These are phyloP conservation scores for Arthrobotrys iridis DNA, from an alignment of 2,329 filamentous ascomycete species.

Conservation along the genomic window DNA sequence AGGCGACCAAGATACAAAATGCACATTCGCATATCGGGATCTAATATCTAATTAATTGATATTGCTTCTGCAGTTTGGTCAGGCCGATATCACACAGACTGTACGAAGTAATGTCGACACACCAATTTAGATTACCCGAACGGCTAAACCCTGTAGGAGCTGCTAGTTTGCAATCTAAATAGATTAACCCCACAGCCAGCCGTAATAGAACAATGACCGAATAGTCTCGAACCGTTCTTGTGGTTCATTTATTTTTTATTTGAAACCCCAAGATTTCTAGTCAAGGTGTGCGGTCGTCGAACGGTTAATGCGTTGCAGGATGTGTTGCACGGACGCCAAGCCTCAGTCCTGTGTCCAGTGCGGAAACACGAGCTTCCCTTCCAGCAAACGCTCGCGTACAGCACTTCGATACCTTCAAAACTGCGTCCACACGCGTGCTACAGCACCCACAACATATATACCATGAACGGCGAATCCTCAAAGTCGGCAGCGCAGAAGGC, in stretches of 20 bases:
- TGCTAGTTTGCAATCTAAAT: background rate
- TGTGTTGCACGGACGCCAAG: slow-evolving; percentile 41
- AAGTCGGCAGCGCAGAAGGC: slow-evolving; percentile 49
- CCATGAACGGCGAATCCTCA: slow-evolving; percentile 57
- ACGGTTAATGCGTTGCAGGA: slow-evolving; percentile 19
- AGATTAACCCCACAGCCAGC: background rate
- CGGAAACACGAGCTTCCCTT: slow-evolving; percentile 51
- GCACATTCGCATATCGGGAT: background rate
- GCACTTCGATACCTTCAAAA: background rate
- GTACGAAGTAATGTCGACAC: too few species aligned
- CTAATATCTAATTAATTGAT: background rate
- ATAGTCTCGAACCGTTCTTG: too few species aligned
- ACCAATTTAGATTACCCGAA: too few species aligned
- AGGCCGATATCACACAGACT: background rate
- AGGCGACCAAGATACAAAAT: too few species aligned
- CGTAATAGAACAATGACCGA: too few species aligned
- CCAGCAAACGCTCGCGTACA: slow-evolving; percentile 20
- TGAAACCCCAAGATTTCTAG: too few species aligned
- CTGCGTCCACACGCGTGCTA: slow-evolving; percentile 17
- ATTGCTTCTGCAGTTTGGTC: background rate
- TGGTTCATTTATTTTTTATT: too few species aligned
- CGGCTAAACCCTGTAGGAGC: background rate
- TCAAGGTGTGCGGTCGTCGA: background rate
- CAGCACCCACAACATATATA: background rate
- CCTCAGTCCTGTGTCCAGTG: too few species aligned